Base-by-base conservation (phyloP, 305 asterid species). In the Coffea humblotiana region DNA sequence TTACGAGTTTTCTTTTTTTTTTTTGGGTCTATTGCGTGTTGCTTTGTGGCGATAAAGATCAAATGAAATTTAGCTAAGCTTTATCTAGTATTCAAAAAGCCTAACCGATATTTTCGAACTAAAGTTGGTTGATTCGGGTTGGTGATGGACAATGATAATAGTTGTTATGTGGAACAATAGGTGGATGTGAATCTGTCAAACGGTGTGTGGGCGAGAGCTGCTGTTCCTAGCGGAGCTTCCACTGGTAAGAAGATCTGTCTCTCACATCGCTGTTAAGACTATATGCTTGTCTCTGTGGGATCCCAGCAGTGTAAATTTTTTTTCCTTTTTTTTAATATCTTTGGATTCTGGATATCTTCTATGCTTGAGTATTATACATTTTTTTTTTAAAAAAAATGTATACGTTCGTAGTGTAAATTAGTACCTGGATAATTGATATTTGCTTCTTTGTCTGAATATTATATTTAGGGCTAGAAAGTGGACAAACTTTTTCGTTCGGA, bases 181-280 rank as follows among this genome's bases (percentile, higher is more conserved):
- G 97, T 92, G 77, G 98, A 94, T 87, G 83, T 87, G 43, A 77
- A 32, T 87, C 86, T 90, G 18, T 86, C 94, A 16, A 87, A 89
- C 66, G 97, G 95, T 77, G 12, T 65, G 19, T 85, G 54, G 8
- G 93, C 94, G 4, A 91, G 97, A 88, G 98, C 97, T 52, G 97
- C 97, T 77, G 97, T 92, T 77, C 97, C 98, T 3, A 94, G 98
- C 67, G 97, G 98, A 51, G 98, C 98, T 82, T 94, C 98, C 75
- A 92, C 98, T 2, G 97, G 98, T 94, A 86, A 85, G 89, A 83
- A 37, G 43, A 27, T 32, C 19, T 61, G 21, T 66, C 11, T 15
- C 43, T 37, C 43, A 37, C 43, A 37, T 37, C 43, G 43, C 43
- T 37, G 5, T 37, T 37, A 0, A 37, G 43, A 4, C 43, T 37